phyloP scores from a whole-genome alignment of 345 rosid species.

The Syzygium oleosum region DNA sequence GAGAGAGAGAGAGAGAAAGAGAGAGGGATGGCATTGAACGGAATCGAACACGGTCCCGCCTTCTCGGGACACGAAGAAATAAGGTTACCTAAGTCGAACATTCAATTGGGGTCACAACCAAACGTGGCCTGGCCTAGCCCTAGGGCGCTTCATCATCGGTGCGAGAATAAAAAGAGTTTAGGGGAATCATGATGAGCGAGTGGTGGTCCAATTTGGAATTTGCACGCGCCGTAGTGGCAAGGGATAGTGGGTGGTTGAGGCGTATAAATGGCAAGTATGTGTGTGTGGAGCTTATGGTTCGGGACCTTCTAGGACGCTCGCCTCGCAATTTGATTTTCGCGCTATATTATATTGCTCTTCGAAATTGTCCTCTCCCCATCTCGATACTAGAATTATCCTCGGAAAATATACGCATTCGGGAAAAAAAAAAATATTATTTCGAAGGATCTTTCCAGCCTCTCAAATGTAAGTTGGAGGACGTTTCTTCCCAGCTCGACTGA shows the following conservation, averaged over 20 bases:
- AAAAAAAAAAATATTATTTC: background rate
- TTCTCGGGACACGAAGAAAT: too few relatives aligned
- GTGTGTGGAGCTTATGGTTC: background rate
- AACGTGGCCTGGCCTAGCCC: too few relatives aligned
- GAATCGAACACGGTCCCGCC: too few relatives aligned
- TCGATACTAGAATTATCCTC: background rate
- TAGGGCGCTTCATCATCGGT: background rate
- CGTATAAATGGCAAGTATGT: background rate
- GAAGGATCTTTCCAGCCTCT: background rate
- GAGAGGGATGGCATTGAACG: too few relatives aligned
- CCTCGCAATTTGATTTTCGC: too few relatives aligned
- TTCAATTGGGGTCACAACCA: background rate
- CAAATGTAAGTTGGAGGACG: background rate
- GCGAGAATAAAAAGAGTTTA: too few relatives aligned
- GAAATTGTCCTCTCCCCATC: background rate
- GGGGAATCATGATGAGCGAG: background rate
- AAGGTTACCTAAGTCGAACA: background rate
- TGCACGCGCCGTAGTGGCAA: background rate
- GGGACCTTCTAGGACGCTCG: background rate
- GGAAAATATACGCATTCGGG: background rate
- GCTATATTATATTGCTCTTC: background rate
- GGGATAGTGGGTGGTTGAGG: background rate
- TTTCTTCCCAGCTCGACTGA: background rate
- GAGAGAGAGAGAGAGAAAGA: too few relatives aligned
- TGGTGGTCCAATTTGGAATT: background rate